Evolutionary conservation across 2,329 filamentous ascomycete species (phyloP).

Genomic region (Rutstroemia sp.): DNA sequence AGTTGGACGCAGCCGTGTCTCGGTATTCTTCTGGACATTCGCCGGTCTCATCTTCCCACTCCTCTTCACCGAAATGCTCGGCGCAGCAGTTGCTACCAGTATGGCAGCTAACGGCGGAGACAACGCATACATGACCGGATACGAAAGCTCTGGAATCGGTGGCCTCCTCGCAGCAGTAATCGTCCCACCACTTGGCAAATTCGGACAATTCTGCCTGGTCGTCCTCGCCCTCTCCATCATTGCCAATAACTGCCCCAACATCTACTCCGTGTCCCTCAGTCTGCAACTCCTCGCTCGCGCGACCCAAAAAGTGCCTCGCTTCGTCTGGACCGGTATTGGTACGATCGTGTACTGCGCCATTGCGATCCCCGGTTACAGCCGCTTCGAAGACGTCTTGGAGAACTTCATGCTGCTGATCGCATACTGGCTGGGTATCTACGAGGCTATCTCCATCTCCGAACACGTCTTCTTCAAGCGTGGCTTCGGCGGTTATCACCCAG

Average conservation of each 20-base stretch:
- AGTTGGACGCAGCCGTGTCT: constrained; percentile 45
- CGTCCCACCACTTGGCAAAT: constrained; percentile 54
- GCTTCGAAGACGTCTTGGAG: constrained; percentile 57
- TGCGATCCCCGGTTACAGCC: constrained; percentile 59
- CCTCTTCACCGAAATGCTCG: constrained; percentile 67
- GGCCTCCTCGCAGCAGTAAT: constrained; percentile 57
- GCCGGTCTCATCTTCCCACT: constrained; percentile 63
- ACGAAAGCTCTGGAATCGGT: constrained; percentile 50
- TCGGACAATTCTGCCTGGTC: constrained; percentile 66
- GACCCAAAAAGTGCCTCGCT: constrained; percentile 56
- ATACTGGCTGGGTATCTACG: constrained; percentile 72
- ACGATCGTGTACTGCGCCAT: constrained; percentile 60
- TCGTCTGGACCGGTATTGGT: constrained; percentile 56
- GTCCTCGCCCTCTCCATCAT: constrained; percentile 60
- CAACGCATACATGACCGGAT: constrained; percentile 49
- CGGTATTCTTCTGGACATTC: constrained; percentile 64
- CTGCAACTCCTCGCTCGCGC: constrained; percentile 56
- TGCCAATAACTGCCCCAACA: constrained; percentile 65
- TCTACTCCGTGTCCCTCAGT: constrained; percentile 63
- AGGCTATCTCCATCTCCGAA: constrained; percentile 40
- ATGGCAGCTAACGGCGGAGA: constrained; percentile 44
- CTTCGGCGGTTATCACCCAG: constrained; percentile 50
- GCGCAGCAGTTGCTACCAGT: constrained; percentile 61
- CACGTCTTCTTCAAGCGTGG: constrained; percentile 56
- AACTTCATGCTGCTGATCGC: constrained; percentile 64